Base-by-base conservation (phyloP, 306 rosid species). In the Cicer pinnatifidum region DNA sequence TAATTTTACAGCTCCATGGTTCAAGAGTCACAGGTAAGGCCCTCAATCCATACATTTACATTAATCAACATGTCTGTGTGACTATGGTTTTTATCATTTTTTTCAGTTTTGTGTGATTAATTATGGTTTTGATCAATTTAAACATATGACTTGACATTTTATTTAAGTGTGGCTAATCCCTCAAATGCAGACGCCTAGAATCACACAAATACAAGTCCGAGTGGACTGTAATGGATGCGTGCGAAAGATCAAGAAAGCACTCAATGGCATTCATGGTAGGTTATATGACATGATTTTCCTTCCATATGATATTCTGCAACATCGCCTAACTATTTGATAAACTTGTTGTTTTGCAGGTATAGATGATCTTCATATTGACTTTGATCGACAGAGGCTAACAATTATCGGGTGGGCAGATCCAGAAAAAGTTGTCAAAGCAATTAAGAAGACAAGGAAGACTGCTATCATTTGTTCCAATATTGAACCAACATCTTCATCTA, bases 161-260 rank as follows among this genome's bases (percentile, higher is more conserved):
- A 8, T 76, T 38, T 77, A 37, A 45, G 40, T 16, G 35, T 37
- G 9, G 40, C 75, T 80, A 37, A 56, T 46, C 62, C 66, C 37
- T 85, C 77, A 51, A 75, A 74, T 87, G 90, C 86, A 87, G 95
- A 87, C 78, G 85, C 86, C 85, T 70, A 91, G 76, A 58, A 70
- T 88, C 72, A 90, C 96, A 4, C 90, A 86, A 78, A 88, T 91
- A 71, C 87, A 89, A 72, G 93, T 94, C 80, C 90, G 97, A 8
- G 91, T 91, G 83, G 97, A 91, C 84, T 94, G 99, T 44, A 91
- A 94, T 59, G 97, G 99, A 6, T 94, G 99, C n/a, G 89, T 88
- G 12, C 91, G 87, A 65, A 91, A 94, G 96, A 87, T 94, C 63
- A 94, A 84, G 85, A 94, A 86, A 78, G 91, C 93, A 11, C 75